Evolutionary conservation across 1,139 yeast genomes (phyloP).

Genomic region (Protomyces lactucae-debilis): DNA sequence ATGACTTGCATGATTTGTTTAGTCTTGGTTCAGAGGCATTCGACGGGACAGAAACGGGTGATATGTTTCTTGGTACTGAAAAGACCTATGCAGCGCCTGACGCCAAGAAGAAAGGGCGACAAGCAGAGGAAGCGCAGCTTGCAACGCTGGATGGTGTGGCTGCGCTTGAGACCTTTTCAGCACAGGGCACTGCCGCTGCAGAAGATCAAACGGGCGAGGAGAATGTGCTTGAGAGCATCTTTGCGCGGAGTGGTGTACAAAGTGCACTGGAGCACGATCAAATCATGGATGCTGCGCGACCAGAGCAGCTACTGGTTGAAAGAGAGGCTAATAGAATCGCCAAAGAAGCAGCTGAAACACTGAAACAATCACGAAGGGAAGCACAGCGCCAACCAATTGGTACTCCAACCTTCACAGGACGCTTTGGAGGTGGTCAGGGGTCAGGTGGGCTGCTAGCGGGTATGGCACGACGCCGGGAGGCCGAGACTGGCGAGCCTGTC

Average conservation of each 20-base stretch:
- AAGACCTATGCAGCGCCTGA: conserved; percentile 37
- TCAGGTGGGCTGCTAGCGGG: conserved; percentile 27
- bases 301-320: conserved; percentile 57
- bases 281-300: conserved; percentile 54
- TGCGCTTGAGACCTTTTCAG: conserved; percentile 31
- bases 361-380: conserved; percentile 60
- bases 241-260: conserved; percentile 68
- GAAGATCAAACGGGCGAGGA: conserved; percentile 50
- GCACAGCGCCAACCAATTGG: conserved; percentile 67
- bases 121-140: background rate
- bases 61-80: conserved; percentile 56
- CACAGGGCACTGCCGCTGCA: conserved; percentile 31
- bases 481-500: conserved; percentile 8
- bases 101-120: conserved; percentile 12
- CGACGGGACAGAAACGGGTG: conserved; percentile 60
- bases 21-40: conserved; percentile 70
- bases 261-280: conserved; percentile 76
- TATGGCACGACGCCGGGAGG: conserved; percentile 22
- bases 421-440: conserved; percentile 53
- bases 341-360: conserved; percentile 65
- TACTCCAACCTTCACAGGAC: conserved; percentile 95
- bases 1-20: conserved; percentile 84
- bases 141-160: background rate
- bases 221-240: conserved; percentile 68
- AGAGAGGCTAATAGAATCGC: conserved; percentile 76